Evolutionary conservation across 2,329 filamentous ascomycete species (phyloP), one percentile per base, ranked within the genome.

Genomic region (Aureobasidium sp.): DNA sequence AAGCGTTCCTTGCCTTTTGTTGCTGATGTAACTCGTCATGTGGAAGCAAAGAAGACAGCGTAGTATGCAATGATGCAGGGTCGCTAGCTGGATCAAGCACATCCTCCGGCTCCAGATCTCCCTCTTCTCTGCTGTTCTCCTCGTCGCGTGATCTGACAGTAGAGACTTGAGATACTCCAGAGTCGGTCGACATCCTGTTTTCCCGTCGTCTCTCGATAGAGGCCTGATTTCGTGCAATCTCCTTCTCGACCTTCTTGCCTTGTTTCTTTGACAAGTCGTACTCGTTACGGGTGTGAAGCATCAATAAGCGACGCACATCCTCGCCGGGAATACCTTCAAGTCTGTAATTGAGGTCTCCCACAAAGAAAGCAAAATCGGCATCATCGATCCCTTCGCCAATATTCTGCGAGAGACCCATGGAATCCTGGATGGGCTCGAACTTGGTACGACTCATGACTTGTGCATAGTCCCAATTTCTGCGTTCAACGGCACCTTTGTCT

Each of bases 361-460:
- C 90, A 91, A 93, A 97, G 70, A 99, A 97, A 0, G 87, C 86
- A 75, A 97, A 92, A 71, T 99, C 94, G 67, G 96, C 93, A 43
- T 95, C 89, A 0, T 90, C 92, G 66, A 99, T 87, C 39, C 79
- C 83, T 26, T 87, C 84, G n/a, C 87, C 85, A 41, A 75, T 72
- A 2, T 71, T 75, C 63, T 82, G 78, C 2, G 86, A 80, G 1
- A 83, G 77, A 6, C 88, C 84, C 9, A 89, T 86, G 0, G 82
- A 78, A 63, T 87, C 82, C 43, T 79, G 79, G 7, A 95, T 82
- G 0, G 91, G 86, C 7, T 88, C 84, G 69, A 97, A 97, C 65
- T 85, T 87, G 1, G 90, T 88, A 53, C 92, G 86, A 57, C 80
- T 80, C 41, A 87, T 71, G 63, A 99, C 89, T 70, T 97, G 92